Percentiles rank a stretch among this genome's conserved stretches.
Conservation (phyloP, 768 basidiomycete genomes). For the Boletus subparvulus region DNA sequence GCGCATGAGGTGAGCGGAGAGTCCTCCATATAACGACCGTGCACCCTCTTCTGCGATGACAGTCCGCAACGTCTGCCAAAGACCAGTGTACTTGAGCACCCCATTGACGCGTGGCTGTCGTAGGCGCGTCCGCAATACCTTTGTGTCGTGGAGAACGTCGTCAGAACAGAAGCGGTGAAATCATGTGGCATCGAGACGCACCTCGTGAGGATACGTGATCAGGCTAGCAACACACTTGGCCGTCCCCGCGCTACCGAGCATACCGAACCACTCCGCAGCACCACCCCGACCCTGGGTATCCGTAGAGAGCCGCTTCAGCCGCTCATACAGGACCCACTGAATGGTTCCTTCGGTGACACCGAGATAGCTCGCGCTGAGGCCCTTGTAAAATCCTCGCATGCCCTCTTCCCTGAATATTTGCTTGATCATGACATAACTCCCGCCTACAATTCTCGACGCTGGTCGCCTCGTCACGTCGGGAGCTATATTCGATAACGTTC, state of each 20-base stretch:
- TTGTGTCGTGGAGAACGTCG: background rate
- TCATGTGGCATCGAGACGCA: conserved; percentile 34
- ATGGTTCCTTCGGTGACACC: conserved; percentile 96
- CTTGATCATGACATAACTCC: conserved; percentile 61
- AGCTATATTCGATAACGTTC: background rate
- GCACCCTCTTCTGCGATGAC: conserved; percentile 91
- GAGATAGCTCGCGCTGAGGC: conserved; percentile 89
- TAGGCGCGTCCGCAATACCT: conserved; percentile 91
- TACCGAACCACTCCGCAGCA: conserved; percentile 67
- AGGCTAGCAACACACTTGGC: conserved; percentile 93
- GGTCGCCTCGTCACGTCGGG: conserved; percentile 7
- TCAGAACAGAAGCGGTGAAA: background rate
- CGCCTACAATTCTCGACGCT: conserved; percentile 41
- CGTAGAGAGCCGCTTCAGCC: conserved; percentile 70
- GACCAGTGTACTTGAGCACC: conserved; percentile 79
- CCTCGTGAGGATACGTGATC: conserved; percentile 98
- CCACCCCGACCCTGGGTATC: conserved; percentile 56
- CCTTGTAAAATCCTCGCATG: conserved; percentile 88
- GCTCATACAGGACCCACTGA: conserved; percentile 96
- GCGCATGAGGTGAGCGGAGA: conserved; percentile 93
- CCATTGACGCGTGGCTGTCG: conserved; percentile 84
- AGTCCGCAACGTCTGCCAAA: conserved; percentile 79
- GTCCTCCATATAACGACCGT: conserved; percentile 82
- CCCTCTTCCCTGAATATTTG: conserved; percentile 83
- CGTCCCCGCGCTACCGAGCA: conserved; percentile 87